A percentile compares a stretch with the other conserved stretches of the same genome.
Conservation (phyloP, 306 rosid genomes). For the Sechiopsis laciniata region DNA sequence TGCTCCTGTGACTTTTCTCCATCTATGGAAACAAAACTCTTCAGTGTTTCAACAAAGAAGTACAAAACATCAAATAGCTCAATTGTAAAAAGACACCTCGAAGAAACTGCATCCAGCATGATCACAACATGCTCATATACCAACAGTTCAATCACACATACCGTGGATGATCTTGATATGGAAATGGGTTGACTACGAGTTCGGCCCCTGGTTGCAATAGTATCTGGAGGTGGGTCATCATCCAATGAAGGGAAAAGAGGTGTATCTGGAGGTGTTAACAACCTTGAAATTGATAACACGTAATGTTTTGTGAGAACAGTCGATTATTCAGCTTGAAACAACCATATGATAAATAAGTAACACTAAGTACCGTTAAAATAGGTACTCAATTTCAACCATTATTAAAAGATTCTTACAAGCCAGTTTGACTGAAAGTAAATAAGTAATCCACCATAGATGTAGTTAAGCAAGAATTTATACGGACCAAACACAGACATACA, state of each 20-base stretch:
- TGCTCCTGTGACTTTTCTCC: constrained; percentile 75
- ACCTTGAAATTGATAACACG: constrained; percentile 42
- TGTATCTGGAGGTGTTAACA: constrained; percentile 79
- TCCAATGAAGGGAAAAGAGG: constrained; percentile 83
- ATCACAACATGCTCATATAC: constrained; percentile 21
- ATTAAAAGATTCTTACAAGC: constrained; percentile 4
- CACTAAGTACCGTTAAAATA: constrained; percentile 1
- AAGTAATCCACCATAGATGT: background rate
- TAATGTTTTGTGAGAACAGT: constrained; percentile 27
- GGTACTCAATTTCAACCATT: background rate
- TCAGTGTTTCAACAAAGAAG: constrained; percentile 18
- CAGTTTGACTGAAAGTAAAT: background rate
- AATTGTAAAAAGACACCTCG: constrained; percentile 14
- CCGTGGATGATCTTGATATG: constrained; percentile 80
- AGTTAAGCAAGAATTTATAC: background rate
- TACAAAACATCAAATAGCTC: constrained; percentile 20
- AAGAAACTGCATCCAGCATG: constrained; percentile 20
- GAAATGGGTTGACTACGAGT: constrained; percentile 79
- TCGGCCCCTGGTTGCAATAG: constrained; percentile 53
- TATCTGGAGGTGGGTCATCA: constrained; percentile 45
- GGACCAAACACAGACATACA: background rate
- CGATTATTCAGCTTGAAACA: constrained; percentile 7
- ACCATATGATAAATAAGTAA: background rate
- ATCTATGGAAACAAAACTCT: constrained; percentile 40
- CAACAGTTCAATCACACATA: constrained; percentile 34